Evolutionary conservation across 2,329 filamentous ascomycete genomes (phyloP).

Genomic region (Volutella citrinella): DNA sequence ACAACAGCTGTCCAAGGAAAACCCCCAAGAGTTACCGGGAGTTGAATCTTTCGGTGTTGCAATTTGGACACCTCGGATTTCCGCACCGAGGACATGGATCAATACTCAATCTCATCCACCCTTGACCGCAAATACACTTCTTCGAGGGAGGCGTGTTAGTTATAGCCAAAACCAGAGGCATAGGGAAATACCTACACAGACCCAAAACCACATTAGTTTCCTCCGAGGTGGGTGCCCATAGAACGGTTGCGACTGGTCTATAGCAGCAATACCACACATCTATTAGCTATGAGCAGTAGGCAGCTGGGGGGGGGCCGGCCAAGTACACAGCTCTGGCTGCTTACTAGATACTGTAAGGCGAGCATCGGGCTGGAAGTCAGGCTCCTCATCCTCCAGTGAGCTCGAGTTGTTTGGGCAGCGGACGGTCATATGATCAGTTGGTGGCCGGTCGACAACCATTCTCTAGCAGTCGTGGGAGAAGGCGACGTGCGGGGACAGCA

Average conservation of each 20-base stretch:
- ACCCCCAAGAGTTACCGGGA: conserved; percentile 3
- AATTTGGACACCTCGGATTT: conserved; percentile 12
- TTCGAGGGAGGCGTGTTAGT: conserved; percentile 1
- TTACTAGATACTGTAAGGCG: not conserved
- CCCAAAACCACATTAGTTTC: conserved; percentile 6
- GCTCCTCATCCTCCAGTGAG: not conserved
- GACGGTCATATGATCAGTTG: too few species aligned
- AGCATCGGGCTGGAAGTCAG: not conserved
- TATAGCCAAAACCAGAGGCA: too few species aligned
- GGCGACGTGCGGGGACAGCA: too few species aligned
- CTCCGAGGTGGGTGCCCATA: conserved; percentile 2
- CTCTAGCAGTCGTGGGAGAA: too few species aligned
- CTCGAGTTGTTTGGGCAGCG: too few species aligned
- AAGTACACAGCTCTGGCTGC: not conserved
- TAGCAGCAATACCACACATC: not conserved
- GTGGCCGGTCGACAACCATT: too few species aligned
- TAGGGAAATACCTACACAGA: conserved; percentile 4
- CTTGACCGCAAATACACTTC: conserved; percentile 17
- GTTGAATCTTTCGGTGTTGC: conserved; percentile 11
- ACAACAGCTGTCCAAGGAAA: too few species aligned
- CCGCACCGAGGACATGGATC: conserved; percentile 16
- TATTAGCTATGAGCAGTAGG: not conserved
- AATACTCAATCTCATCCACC: conserved; percentile 16
- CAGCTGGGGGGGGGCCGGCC: not conserved
- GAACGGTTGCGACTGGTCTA: not conserved